Conservation (phyloP, 768 basidiomycete species). For the Lactarius deliciosus region DNA sequence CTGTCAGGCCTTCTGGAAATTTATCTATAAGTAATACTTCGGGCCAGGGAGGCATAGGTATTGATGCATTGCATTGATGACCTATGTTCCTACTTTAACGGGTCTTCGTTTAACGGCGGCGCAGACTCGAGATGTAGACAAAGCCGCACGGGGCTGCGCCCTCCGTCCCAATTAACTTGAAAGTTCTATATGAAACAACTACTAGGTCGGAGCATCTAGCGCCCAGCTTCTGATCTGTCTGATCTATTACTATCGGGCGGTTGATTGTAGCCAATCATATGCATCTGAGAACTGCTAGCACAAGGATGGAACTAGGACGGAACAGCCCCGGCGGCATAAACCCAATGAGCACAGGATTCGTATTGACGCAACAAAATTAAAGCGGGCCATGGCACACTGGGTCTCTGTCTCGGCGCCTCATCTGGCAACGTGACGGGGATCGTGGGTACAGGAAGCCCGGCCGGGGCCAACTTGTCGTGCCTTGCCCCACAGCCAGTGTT, state of each 20-base stretch:
- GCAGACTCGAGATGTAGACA: not conserved
- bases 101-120: not conserved
- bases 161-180: not conserved
- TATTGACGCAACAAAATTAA: no score
- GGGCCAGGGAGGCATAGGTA: not conserved
- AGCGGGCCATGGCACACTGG: not conserved
- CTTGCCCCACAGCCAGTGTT: no score
- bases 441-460: no score
- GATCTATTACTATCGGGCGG: not conserved
- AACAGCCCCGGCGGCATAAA: not conserved
- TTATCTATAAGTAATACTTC: not conserved
- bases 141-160: not conserved
- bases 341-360: no score
- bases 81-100: not conserved
- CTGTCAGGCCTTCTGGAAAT: not conserved
- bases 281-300: not conserved
- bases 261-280: not conserved
- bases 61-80: not conserved
- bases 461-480: no score
- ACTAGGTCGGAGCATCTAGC: not conserved
- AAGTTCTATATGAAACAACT: not conserved
- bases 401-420: not conserved
- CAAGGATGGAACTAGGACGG: not conserved
- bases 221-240: not conserved
- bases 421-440: not conserved